Base-by-base conservation (phyloP, 495 filamentous ascomycete species). In the Penicillium desertorum region DNA sequence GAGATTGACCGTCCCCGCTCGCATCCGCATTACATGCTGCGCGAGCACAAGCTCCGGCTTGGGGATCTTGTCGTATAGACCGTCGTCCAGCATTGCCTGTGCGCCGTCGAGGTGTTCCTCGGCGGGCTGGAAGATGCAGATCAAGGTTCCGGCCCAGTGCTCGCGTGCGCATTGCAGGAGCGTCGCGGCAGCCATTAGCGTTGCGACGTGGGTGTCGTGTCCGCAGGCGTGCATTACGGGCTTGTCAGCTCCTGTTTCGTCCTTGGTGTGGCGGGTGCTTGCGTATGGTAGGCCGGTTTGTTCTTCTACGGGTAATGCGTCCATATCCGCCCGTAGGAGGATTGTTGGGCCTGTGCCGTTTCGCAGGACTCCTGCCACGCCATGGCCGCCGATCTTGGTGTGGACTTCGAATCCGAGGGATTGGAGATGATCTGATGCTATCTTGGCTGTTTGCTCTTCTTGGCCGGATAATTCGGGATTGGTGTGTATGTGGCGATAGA, bases 151-250 rank as follows among this genome's bases (percentile, higher is more conserved):
- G 11, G 45, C 61, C 85, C 84, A 88, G 17, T 70, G 14, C 0
- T 71, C 59, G 11, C 68, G 71, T 1, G 76, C 72, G 7, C 59
- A 46, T 23, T 66, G 52, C 16, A 88, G 65, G 0, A 81, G 67
- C 34, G 70, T 63, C 0, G 83, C 77, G 2, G 77, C 74, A 2
- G 75, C 83, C 42, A 87, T 68, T 14, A 87, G 67, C 16, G 61
- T 64, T 0, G 79, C 68, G 11, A 86, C 74, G 62, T 89, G 84
- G 59, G 83, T 79, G 59, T 89, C 86, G 56, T 89, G 85, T 1
- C 85, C 85, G 66, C 84, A 87, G 30, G 86, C 83, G 65, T 88
- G 85, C 85, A 86, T 86, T 1, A 85, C 82, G 0, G 82, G 80
- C 44, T 71, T 67, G 0, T 9, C 5, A 3, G 62, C 52, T 3